Percentiles rank a stretch among this genome's conserved stretches.
phyloP scores from a whole-genome alignment of 2,329 filamentous ascomycete genomes.

The Colletotrichum ledebouriae region DNA sequence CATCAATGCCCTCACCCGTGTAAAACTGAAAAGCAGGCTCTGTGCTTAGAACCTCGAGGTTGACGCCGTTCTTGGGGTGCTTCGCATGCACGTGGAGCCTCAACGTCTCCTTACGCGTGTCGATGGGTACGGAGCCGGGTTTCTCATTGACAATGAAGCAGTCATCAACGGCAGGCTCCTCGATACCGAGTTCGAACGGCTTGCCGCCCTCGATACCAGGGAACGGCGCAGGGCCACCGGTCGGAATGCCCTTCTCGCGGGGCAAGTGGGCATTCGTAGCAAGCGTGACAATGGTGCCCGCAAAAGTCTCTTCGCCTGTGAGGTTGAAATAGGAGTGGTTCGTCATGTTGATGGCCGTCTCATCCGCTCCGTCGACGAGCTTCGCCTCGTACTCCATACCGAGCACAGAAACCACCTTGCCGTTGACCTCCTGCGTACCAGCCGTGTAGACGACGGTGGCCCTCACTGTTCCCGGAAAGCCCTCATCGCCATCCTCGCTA shows the following conservation, averaged over 20 bases:
- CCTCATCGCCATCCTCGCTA: constrained; percentile 87
- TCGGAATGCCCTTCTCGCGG: constrained; percentile 83
- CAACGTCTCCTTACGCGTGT: constrained; percentile 75
- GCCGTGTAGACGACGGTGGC: constrained; percentile 83
- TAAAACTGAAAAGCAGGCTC: constrained; percentile 99
- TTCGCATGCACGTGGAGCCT: constrained; percentile 77
- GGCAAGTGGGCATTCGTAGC: constrained; percentile 76
- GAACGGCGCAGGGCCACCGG: constrained; percentile 73
- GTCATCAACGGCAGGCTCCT: constrained; percentile 85
- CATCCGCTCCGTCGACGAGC: constrained; percentile 79
- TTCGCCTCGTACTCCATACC: constrained; percentile 92
- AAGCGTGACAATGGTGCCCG: constrained; percentile 76
- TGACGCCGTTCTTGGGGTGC: constrained; percentile 80
- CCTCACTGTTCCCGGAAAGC: constrained; percentile 89
- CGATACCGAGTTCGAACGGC: constrained; percentile 78
- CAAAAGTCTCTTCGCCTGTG: constrained; percentile 64
- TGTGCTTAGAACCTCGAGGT: constrained; percentile 89
- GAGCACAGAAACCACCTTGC: constrained; percentile 77
- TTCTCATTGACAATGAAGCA: constrained; percentile 85
- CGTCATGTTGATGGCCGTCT: constrained; percentile 92
- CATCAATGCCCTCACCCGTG: constrained; percentile 86
- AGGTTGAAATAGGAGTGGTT: constrained; percentile 91
- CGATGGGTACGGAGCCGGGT: constrained; percentile 70
- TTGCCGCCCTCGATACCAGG: constrained; percentile 74
- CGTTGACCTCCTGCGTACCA: constrained; percentile 73